Conservation (phyloP, 805 yeast genomes). For the Cyberlindnera euphorbiiphila region DNA sequence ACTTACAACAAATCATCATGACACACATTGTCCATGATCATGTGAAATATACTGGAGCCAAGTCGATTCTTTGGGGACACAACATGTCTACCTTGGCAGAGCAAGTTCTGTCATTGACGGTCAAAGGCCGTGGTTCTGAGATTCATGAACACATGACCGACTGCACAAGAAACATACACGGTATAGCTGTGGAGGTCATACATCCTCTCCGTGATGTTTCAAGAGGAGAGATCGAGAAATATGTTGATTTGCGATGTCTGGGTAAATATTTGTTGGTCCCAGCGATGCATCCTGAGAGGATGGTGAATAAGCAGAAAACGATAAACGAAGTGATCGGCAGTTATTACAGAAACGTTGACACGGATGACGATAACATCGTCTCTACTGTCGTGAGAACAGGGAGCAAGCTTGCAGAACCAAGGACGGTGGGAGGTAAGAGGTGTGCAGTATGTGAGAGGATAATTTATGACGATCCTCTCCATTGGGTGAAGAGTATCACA, state of each 20-base stretch:
- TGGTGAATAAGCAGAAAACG: constrained; percentile 67
- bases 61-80: constrained; percentile 68
- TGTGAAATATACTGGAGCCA: constrained; percentile 43
- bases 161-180: constrained; percentile 31
- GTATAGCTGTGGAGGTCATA: constrained; percentile 39
- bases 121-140: constrained; percentile 79
- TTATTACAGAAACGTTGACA: constrained; percentile 69
- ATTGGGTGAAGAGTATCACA: constrained; percentile 69
- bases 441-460: constrained; percentile 58
- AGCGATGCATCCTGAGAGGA: constrained; percentile 26
- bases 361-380: constrained; percentile 81
- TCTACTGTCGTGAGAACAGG: constrained; percentile 92
- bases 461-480: constrained; percentile 53
- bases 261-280: constrained; percentile 19
- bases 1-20: constrained; percentile 46
- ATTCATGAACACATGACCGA: constrained; percentile 52
- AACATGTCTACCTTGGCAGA: constrained; percentile 83
- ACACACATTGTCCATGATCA: constrained; percentile 43
- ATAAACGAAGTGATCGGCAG: constrained; percentile 73
- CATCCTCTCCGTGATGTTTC: constrained; percentile 77
- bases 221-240: constrained; percentile 61
- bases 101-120: constrained; percentile 71
- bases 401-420: constrained; percentile 60
- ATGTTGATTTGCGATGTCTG: constrained; percentile 35
- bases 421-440: constrained; percentile 18